A percentile compares a stretch with the other conserved stretches of the same genome.
phyloP scores from a whole-genome alignment of 768 basidiomycete species.

The Auricularia cornea region DNA sequence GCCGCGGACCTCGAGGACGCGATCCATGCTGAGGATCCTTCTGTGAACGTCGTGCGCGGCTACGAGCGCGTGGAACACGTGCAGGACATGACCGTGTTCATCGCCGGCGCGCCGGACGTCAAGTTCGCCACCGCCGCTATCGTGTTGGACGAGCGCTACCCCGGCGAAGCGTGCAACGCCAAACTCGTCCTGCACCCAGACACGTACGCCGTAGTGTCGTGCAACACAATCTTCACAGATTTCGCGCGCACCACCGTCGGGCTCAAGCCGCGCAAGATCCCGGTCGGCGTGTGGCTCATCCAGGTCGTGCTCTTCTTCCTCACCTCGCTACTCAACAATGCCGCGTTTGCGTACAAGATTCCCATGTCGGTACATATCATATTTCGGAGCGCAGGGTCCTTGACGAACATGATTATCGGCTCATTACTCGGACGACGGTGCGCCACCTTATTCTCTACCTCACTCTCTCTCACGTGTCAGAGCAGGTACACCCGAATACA shows the following conservation, averaged over 20 bases:
- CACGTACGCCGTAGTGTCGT: constrained; percentile 13
- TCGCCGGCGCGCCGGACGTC: background rate
- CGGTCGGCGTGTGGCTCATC: constrained; percentile 60
- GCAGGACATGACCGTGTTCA: background rate
- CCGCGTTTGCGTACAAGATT: constrained; percentile 78
- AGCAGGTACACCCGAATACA: constrained; percentile 55
- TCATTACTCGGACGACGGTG: constrained; percentile 61
- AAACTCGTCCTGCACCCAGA: constrained; percentile 1
- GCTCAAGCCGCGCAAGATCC: constrained; percentile 57
- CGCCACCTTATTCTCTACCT: constrained; percentile 18
- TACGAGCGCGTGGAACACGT: background rate
- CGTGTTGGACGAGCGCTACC: background rate
- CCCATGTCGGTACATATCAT: constrained; percentile 94
- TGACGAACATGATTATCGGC: constrained; percentile 76
- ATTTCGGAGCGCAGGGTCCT: constrained; percentile 81
- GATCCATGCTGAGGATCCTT: background rate
- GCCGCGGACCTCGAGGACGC: background rate
- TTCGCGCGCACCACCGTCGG: constrained; percentile 15
- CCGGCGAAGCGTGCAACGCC: background rate
- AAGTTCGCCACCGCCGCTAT: background rate
- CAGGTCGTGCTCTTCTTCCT: constrained; percentile 79
- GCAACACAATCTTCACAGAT: background rate
- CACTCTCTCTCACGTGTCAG: constrained; percentile 1
- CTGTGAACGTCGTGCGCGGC: constrained; percentile 15
- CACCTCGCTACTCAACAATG: constrained; percentile 80